These are phyloP conservation scores for Fusarium illudens DNA, from an alignment of 2,329 filamentous ascomycete species.

Conservation along the genomic window DNA sequence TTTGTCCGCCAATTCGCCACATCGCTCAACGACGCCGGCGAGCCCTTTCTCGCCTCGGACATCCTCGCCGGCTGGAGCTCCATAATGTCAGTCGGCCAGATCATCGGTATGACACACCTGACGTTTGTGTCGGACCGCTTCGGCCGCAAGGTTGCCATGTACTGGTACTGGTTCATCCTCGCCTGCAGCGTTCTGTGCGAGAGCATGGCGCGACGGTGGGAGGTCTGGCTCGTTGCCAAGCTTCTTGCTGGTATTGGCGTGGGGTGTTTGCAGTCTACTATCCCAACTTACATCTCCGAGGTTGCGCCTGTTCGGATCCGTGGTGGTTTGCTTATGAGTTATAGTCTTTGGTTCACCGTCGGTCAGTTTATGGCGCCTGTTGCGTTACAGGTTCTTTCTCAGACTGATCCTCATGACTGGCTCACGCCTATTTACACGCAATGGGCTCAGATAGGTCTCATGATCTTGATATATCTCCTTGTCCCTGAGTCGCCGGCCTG, in stretches of 20 bases:
- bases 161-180: constrained; percentile 45
- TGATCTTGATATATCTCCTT: constrained; percentile 49
- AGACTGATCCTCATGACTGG: constrained; percentile 46
- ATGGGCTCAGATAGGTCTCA: constrained; percentile 55
- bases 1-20: constrained; percentile 23
- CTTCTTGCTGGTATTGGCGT: constrained; percentile 50
- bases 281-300: constrained; percentile 54
- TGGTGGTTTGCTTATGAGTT: constrained; percentile 51
- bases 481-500: constrained; percentile 54
- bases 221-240: constrained; percentile 52
- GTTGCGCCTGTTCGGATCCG: constrained; percentile 51
- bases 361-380: constrained; percentile 55
- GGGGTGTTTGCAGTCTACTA: constrained; percentile 52
- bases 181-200: constrained; percentile 50
- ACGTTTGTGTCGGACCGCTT: constrained; percentile 40
- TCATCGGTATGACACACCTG: constrained; percentile 48
- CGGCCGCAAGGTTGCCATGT: constrained; percentile 47
- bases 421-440: constrained; percentile 53
- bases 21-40: constrained; percentile 27
- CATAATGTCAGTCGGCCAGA: constrained; percentile 52
- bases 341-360: constrained; percentile 55
- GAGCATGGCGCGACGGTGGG: constrained; percentile 48
- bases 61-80: constrained; percentile 51
- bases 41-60: constrained; percentile 45
- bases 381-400: constrained; percentile 49